A percentile compares a stretch with the other conserved stretches of the same genome.
Evolutionary conservation across 176 grass and related monocot species (phyloP).

Genomic region (Oropetium thomaeum): DNA sequence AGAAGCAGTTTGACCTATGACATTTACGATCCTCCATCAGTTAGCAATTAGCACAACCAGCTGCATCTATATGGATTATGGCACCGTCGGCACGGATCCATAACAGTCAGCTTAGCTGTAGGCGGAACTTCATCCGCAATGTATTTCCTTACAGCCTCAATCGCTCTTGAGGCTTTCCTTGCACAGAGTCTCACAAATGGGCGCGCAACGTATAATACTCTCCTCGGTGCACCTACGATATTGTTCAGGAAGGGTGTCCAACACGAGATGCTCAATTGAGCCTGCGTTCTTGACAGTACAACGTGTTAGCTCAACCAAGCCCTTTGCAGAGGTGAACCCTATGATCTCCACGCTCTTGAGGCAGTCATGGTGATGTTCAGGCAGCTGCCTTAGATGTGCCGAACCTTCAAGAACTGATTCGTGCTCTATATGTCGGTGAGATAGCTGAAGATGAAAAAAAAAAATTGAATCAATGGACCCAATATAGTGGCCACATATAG

Average conservation of each 20-base stretch:
- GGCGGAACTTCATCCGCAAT: background rate
- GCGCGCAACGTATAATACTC: background rate
- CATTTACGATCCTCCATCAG: background rate
- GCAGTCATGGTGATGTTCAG: background rate
- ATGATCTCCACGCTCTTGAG: background rate
- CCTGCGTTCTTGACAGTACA: background rate
- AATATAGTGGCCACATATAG: background rate
- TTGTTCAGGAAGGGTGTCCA: background rate
- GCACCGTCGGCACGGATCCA: background rate
- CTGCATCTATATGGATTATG: background rate
- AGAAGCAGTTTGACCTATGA: no score
- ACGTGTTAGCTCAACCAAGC: slow-evolving; percentile 14
- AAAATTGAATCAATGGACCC: background rate
- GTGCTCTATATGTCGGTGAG: rapidly evolving
- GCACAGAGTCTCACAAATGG: background rate
- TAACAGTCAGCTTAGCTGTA: background rate
- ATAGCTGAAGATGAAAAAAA: slow-evolving; percentile 9
- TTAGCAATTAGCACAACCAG: background rate
- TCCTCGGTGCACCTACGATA: background rate
- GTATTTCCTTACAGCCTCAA: background rate
- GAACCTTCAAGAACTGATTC: background rate
- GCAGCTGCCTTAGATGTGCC: background rate
- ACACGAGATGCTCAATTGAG: background rate
- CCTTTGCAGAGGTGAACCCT: slow-evolving; percentile 3
- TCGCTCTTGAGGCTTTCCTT: background rate